Base-by-base conservation (phyloP, 2,329 filamentous ascomycete genomes). In the Neonectria coccinea region DNA sequence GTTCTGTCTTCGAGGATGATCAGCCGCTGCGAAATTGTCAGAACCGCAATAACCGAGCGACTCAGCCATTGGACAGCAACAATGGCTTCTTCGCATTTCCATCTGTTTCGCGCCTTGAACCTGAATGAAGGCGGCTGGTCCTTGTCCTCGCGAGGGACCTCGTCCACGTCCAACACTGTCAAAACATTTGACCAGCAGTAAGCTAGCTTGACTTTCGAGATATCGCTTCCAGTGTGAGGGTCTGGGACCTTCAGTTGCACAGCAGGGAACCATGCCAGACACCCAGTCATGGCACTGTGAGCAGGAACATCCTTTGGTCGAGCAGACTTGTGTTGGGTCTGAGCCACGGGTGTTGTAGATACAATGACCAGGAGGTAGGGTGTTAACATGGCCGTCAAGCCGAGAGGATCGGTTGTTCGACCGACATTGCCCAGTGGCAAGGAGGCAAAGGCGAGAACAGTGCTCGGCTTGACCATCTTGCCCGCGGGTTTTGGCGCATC, bases 111-210 rank as follows among this genome's bases (percentile, higher is more conserved):
- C 3, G 93, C 87, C 74, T 87, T 89, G 79, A 99, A 99, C 48
- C 87, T 88, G 22, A 98, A 86, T 51, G 85, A 89, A 1, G 93
- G 88, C 4, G 92, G 92, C 73, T 93, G 94, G 69, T 95, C 91
- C 67, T 88, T 89, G 69, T 93, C 89, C 14, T 89, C 86, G 0
- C 86, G 80, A 20, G 86, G 85, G 12, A 90, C 83, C 70, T 96
- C 91, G 56, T 95, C 90, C 11, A 98, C 89, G 68, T 99, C 96
- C 25, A 99, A 82, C 5, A 99, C 90, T 0, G 94, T 98, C 69
- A 99, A 82, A n/a, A 98, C 89, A 74, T 98, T 98, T 2, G 96
- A 98, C 96, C 96, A 99, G 79, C 94, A 97, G 80, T 99, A 99
- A 0, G 93, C 95, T 18, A 99, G 86, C 78, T 99, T 98, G 41